Conservation (phyloP, 768 basidiomycete species). For the Gloeophyllum trabeum region DNA sequence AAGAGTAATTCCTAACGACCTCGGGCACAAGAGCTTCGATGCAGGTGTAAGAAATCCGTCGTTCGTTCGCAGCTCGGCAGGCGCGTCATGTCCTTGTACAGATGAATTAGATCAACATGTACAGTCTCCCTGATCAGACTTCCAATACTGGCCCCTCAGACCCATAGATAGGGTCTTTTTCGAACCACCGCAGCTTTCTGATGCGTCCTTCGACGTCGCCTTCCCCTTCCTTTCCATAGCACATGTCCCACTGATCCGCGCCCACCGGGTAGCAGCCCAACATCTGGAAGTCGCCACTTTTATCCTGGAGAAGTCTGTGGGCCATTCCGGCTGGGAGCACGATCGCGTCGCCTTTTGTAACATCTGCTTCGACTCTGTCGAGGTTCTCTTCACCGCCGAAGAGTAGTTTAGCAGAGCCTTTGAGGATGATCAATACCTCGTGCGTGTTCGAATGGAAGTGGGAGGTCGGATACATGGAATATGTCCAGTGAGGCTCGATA, state of each 20-base stretch:
- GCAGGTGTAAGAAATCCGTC: no score
- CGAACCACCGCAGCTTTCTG: slow-evolving; percentile 22
- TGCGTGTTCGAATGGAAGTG: slow-evolving; percentile 34
- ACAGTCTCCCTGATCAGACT: no score
- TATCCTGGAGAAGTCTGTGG: slow-evolving; percentile 22
- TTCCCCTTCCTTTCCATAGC: slow-evolving; percentile 23
- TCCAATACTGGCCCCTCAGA: slow-evolving; percentile 23
- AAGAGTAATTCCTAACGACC: no score
- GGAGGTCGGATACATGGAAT: slow-evolving; percentile 26
- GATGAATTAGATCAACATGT: no score
- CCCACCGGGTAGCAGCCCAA: slow-evolving; percentile 27
- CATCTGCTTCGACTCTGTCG: slow-evolving; percentile 17
- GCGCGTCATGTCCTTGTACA: no score
- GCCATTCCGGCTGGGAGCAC: slow-evolving; percentile 29
- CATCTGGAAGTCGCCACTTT: slow-evolving; percentile 22
- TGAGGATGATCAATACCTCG: slow-evolving; percentile 24
- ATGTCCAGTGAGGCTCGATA: slow-evolving; percentile 28
- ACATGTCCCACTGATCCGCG: slow-evolving; percentile 25
- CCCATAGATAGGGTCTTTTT: slow-evolving; percentile 28
- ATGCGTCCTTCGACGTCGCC: slow-evolving; percentile 17
- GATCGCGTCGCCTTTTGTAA: slow-evolving; percentile 26
- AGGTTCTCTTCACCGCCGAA: slow-evolving; percentile 29
- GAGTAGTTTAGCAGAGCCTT: slow-evolving; percentile 23
- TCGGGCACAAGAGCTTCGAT: no score
- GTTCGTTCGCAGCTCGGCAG: no score